Percentiles rank a stretch among this genome's conserved stretches.
Conservation (phyloP, 2,329 filamentous ascomycete genomes). For the Orbilia ellipsospora region DNA sequence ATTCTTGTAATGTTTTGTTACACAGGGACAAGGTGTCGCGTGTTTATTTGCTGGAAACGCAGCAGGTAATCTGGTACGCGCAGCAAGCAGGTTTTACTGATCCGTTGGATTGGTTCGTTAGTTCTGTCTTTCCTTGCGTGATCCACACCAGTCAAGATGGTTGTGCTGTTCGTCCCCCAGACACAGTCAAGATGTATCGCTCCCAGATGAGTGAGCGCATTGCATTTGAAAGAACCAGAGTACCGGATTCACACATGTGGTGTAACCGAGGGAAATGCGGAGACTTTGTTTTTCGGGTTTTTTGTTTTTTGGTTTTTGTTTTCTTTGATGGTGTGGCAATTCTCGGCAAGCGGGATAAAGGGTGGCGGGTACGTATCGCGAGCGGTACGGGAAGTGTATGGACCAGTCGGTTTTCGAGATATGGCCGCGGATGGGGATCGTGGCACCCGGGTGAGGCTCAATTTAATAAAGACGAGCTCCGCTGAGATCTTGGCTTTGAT, state of each 20-base stretch:
- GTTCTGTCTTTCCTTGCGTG: background rate
- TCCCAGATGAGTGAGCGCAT: slow-evolving; percentile 3
- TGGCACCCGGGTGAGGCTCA: slow-evolving; percentile 22
- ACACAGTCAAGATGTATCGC: no score
- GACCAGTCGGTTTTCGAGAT: slow-evolving; percentile 6
- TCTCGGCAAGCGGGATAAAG: slow-evolving; percentile 15
- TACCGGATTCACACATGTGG: slow-evolving; percentile 23
- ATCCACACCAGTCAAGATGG: slow-evolving; percentile 4
- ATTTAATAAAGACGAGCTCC: slow-evolving; percentile 11
- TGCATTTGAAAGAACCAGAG: slow-evolving; percentile 11
- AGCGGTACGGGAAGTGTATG: slow-evolving; percentile 1
- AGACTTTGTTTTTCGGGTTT: slow-evolving; percentile 5
- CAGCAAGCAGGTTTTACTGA: background rate
- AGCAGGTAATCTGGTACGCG: background rate
- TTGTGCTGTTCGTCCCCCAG: background rate
- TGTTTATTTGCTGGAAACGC: slow-evolving; percentile 44
- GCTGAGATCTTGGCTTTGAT: background rate
- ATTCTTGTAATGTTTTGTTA: slow-evolving; percentile 12
- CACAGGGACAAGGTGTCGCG: slow-evolving; percentile 48
- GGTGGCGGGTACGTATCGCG: slow-evolving; percentile 8
- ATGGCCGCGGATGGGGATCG: slow-evolving; percentile 1
- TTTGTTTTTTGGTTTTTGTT: slow-evolving; percentile 7
- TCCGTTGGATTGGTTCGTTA: background rate
- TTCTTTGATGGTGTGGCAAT: background rate
- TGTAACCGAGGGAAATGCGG: slow-evolving; percentile 38